These are phyloP conservation scores for Russula griseocarnosa DNA, from an alignment of 768 basidiomycete species.

Conservation along the genomic window DNA sequence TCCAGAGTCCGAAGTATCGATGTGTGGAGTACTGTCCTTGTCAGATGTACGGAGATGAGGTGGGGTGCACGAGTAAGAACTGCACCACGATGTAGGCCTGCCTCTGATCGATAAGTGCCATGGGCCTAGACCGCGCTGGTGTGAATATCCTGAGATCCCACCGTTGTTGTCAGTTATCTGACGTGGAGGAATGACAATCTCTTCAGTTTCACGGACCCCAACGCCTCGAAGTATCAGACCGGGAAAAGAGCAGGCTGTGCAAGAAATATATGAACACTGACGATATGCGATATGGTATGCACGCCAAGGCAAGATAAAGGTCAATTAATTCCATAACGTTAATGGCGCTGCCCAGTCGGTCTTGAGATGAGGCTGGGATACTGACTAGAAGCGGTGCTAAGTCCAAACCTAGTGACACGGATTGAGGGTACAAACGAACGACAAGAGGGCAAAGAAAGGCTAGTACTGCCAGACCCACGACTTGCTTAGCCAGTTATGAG, in stretches of 20 bases:
- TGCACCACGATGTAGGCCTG: not conserved
- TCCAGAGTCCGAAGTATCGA: not conserved
- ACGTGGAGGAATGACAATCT: not conserved
- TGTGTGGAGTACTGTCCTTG: not conserved
- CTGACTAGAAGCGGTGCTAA: not conserved
- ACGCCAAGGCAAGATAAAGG: not conserved
- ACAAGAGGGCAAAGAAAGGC: not conserved
- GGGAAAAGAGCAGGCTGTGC: not conserved
- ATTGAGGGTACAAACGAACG: not conserved
- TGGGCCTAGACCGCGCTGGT: no score
- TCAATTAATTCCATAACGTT: not conserved
- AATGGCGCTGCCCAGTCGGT: not conserved
- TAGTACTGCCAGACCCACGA: not conserved
- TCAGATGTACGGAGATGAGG: not conserved
- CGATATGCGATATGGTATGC: not conserved
- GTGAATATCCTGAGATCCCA: not conserved
- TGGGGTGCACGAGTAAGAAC: not conserved
- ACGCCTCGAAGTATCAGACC: not conserved
- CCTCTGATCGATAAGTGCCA: not conserved
- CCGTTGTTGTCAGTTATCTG: not conserved
- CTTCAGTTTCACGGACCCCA: not conserved
- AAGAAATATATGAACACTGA: not conserved
- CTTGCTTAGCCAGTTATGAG: not conserved
- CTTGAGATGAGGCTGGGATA: not conserved
- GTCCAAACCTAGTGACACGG: not conserved